Conservation (phyloP, 192 early-diverging fungal species). For the Mortierella claussenii region DNA sequence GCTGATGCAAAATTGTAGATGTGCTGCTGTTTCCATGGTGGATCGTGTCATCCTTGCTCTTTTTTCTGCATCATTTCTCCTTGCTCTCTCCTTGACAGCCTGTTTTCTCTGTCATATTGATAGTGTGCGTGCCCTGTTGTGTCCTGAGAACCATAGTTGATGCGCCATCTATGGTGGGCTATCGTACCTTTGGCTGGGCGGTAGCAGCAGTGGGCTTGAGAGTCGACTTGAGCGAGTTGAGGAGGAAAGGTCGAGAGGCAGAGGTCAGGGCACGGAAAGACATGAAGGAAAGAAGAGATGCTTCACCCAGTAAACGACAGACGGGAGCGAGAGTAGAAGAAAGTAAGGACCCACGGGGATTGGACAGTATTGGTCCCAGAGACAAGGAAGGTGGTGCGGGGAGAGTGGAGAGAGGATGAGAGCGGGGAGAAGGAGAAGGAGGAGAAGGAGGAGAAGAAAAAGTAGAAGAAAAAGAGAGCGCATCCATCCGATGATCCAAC, state of each 20-base stretch:
- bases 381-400: too few species aligned
- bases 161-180: too few species aligned
- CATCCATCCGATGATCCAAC: too few species aligned
- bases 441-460: not conserved
- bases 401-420: not conserved
- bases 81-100: too few species aligned
- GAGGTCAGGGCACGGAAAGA: slow-evolving; percentile 50
- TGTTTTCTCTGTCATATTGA: too few species aligned
- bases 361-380: too few species aligned
- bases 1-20: not conserved
- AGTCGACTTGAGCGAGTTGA: slow-evolving; percentile 49
- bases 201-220: slow-evolving; percentile 44
- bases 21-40: not conserved
- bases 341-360: too few species aligned
- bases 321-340: too few species aligned
- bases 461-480: too few species aligned
- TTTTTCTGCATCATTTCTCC: not conserved
- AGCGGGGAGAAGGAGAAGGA: not conserved
- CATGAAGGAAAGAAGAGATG: slow-evolving; percentile 26
- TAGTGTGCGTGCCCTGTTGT: too few species aligned
- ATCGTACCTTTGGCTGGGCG: slow-evolving; percentile 49
- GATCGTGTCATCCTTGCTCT: not conserved
- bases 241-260: slow-evolving; percentile 48
- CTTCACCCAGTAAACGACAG: too few species aligned
- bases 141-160: not conserved